phyloP scores from a whole-genome alignment of 306 rosid species.

The Castanopsis chinensis region DNA sequence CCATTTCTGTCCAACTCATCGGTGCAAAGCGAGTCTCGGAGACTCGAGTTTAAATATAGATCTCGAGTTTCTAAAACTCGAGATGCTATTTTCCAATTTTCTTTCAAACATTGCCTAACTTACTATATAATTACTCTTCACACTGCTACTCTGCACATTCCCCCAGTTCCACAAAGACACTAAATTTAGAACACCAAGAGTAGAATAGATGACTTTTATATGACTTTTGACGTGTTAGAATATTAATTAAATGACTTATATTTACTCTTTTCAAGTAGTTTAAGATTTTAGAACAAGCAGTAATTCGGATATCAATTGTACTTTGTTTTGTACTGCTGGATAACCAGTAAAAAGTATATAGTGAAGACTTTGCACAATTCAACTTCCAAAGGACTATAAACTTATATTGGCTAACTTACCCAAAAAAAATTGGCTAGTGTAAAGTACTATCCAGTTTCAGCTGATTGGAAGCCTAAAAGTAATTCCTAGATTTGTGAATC shows the following conservation, averaged over 20 bases:
- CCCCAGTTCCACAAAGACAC: too few relatives aligned
- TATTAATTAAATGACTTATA: too few relatives aligned
- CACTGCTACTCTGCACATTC: too few relatives aligned
- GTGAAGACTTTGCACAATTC: neutral
- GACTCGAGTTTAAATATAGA: too few relatives aligned
- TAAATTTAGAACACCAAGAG: neutral
- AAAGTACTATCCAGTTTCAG: neutral
- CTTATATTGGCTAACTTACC: neutral
- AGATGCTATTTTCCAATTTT: too few relatives aligned
- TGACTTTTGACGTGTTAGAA: neutral
- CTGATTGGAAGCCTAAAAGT: neutral
- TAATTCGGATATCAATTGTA: neutral
- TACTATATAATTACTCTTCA: too few relatives aligned
- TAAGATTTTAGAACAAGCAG: too few relatives aligned
- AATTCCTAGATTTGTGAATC: constrained; percentile 10
- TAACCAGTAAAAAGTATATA: neutral
- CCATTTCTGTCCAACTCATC: too few relatives aligned
- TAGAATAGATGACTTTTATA: neutral
- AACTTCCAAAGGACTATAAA: neutral
- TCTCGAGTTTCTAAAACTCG: too few relatives aligned
- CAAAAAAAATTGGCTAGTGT: neutral
- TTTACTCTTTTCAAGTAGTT: too few relatives aligned
- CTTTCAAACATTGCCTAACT: too few relatives aligned
- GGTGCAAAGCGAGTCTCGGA: too few relatives aligned
- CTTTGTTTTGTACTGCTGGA: neutral